Percentiles rank a stretch among this genome's conserved stretches.
phyloP scores from a whole-genome alignment of 192 early-diverging fungal genomes.

The Gigaspora rosea region DNA sequence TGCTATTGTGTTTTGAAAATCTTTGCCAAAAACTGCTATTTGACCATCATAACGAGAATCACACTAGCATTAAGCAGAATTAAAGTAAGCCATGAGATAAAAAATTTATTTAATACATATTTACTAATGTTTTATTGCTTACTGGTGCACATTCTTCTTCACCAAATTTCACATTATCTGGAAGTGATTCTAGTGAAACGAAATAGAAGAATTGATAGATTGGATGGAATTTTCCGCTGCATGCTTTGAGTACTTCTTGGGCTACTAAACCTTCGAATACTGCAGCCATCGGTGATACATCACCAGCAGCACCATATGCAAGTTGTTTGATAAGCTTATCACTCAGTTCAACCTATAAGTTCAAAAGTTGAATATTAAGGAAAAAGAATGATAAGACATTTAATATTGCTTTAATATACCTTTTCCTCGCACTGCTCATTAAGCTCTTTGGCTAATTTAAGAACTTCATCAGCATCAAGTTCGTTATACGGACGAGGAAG shows the following conservation, averaged over 20 bases:
- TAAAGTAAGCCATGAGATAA: not conserved
- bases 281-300: slow-evolving; percentile 92
- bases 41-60: slow-evolving; percentile 95
- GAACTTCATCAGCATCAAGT: slow-evolving; percentile 81
- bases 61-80: slow-evolving; percentile 32
- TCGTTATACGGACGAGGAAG: slow-evolving; percentile 87
- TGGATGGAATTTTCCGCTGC: slow-evolving; percentile 94
- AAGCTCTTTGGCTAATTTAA: slow-evolving; percentile 70
- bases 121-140: slow-evolving; percentile 23
- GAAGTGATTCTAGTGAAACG: slow-evolving; percentile 95
- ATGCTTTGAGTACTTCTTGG: slow-evolving; percentile 99
- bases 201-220: slow-evolving; percentile 94
- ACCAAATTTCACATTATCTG: slow-evolving; percentile 60
- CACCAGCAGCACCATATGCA: slow-evolving; percentile 85
- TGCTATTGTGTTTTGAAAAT: slow-evolving; percentile 85
- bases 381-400: too few relatives aligned
- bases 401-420: slow-evolving; percentile 24
- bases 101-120: not conserved
- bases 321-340: slow-evolving; percentile 88
- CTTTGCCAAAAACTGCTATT: slow-evolving; percentile 92
- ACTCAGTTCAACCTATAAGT: slow-evolving; percentile 65
- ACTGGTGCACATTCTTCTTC: slow-evolving; percentile 77
- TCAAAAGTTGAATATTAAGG: not conserved
- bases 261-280: slow-evolving; percentile 96
- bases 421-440: slow-evolving; percentile 70